Conservation (phyloP, 768 basidiomycete genomes). For the Fibroporia radiculosa region DNA sequence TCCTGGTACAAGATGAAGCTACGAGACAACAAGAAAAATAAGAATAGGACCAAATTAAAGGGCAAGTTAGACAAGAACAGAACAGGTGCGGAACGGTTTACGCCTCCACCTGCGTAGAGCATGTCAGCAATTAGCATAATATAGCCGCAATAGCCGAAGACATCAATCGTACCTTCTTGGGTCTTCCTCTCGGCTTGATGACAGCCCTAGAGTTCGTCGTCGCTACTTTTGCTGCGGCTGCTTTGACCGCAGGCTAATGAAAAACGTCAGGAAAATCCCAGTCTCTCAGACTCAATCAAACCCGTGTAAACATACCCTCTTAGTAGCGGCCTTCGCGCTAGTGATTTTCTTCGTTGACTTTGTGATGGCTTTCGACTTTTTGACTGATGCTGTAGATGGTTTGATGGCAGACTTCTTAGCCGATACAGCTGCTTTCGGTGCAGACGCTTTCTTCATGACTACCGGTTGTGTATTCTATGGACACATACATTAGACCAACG, state of each 20-base stretch:
- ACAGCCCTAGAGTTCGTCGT: slow-evolving; percentile 18
- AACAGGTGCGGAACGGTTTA: background rate
- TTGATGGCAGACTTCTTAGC: slow-evolving; percentile 18
- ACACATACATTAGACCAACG: slow-evolving; percentile 12
- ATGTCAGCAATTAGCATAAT: background rate
- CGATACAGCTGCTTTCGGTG: slow-evolving; percentile 25
- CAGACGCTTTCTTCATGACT: slow-evolving; percentile 1
- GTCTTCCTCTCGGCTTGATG: slow-evolving; percentile 12
- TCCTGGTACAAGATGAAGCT: slow-evolving; percentile 1
- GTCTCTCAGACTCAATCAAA: slow-evolving; percentile 1
- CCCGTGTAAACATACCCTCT: slow-evolving; percentile 23
- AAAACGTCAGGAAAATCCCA: background rate
- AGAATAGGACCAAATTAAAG: background rate
- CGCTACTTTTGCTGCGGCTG: slow-evolving; percentile 22
- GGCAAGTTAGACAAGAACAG: background rate
- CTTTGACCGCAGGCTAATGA: slow-evolving; percentile 22
- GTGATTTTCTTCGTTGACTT: slow-evolving; percentile 28
- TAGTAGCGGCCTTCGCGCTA: slow-evolving; percentile 23
- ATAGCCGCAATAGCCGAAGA: background rate
- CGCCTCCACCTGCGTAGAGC: background rate
- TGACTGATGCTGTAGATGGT: slow-evolving; percentile 17
- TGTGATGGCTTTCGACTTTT: slow-evolving; percentile 18
- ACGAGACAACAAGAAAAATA: slow-evolving; percentile 1
- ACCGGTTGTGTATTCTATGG: slow-evolving; percentile 29
- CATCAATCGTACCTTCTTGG: slow-evolving; percentile 14